These are phyloP conservation scores for Lecanosticta acicola DNA, from an alignment of 2,329 filamentous ascomycete species.

Conservation along the genomic window DNA sequence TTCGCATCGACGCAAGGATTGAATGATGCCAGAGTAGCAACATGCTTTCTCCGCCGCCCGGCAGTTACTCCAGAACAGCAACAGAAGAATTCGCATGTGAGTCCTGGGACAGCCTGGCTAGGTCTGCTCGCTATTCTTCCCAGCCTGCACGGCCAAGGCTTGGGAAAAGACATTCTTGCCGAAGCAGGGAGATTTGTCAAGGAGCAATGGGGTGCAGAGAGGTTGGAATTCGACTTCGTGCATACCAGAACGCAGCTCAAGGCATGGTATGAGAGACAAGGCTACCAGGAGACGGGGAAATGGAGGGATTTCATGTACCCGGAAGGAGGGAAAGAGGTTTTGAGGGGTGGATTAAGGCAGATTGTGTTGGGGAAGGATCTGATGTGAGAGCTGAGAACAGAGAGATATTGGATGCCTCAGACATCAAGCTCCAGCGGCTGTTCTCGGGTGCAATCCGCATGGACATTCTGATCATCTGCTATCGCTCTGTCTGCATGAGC, in stretches of 20 bases:
- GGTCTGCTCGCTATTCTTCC: slow-evolving; percentile 6
- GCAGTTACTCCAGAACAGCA: neutral
- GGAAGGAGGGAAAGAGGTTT: slow-evolving; percentile 4
- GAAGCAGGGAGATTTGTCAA: slow-evolving; percentile 5
- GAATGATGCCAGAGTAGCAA: neutral
- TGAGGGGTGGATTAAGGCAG: slow-evolving; percentile 7
- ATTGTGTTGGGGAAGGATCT: slow-evolving; percentile 10
- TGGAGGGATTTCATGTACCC: slow-evolving; percentile 8
- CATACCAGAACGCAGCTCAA: slow-evolving; percentile 7
- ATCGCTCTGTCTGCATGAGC: too few species aligned
- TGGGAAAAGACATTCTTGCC: slow-evolving; percentile 6
- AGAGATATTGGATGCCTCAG: too few species aligned
- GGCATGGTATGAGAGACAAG: slow-evolving; percentile 11
- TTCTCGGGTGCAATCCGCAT: too few species aligned
- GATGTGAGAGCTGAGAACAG: too few species aligned
- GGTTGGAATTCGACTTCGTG: slow-evolving; percentile 11
- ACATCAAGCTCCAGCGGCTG: too few species aligned
- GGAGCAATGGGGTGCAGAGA: slow-evolving; percentile 4
- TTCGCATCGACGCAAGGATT: too few species aligned
- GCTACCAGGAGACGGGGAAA: slow-evolving; percentile 10
- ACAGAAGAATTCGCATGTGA: neutral
- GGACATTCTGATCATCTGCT: too few species aligned
- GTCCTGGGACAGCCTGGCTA: slow-evolving; percentile 7
- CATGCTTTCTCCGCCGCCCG: slow-evolving; percentile 7
- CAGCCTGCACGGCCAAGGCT: slow-evolving; percentile 3